Percentiles rank a stretch among this genome's conserved stretches.
Evolutionary conservation across 2,329 filamentous ascomycete species (phyloP).

Genomic region (Tolypocladium sp.): DNA sequence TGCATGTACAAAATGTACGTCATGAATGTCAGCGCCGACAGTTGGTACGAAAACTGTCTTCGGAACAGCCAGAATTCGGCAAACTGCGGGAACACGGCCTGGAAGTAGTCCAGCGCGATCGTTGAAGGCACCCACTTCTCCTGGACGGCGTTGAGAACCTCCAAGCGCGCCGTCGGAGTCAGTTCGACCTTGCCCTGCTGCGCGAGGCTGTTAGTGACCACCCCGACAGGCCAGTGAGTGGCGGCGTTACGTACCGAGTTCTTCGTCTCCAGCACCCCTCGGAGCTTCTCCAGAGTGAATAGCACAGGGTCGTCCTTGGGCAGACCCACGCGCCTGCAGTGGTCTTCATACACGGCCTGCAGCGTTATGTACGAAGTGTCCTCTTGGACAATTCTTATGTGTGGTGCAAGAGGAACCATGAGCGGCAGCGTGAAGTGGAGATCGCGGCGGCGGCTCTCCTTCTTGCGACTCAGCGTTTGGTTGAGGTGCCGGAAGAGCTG

Average conservation of each 20-base stretch:
- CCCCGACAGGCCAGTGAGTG: background rate
- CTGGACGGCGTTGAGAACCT: constrained; percentile 92
- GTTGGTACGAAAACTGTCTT: constrained; percentile 90
- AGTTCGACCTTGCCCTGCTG: constrained; percentile 60
- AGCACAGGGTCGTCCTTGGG: constrained; percentile 93
- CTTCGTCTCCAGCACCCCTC: constrained; percentile 64
- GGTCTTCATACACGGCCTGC: constrained; percentile 92
- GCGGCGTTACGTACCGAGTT: constrained; percentile 35
- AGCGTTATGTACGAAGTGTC: constrained; percentile 90
- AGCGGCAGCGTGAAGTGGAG: constrained; percentile 92
- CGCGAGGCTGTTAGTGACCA: constrained; percentile 4
- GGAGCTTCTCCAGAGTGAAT: constrained; percentile 91
- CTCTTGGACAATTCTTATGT: constrained; percentile 92
- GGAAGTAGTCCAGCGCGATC: constrained; percentile 82
- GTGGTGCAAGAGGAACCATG: constrained; percentile 90
- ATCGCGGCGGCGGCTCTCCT: constrained; percentile 88
- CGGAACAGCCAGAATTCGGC: constrained; percentile 98
- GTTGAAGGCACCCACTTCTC: constrained; percentile 84
- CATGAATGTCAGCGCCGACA: constrained; percentile 93
- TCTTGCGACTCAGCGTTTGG: constrained; percentile 80
- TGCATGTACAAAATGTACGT: constrained; percentile 98
- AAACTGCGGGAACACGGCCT: constrained; percentile 76
- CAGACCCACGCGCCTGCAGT: constrained; percentile 78
- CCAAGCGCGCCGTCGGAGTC: constrained; percentile 63
- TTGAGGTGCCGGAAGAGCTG: constrained; percentile 98